Conservation (phyloP, 768 basidiomycete genomes). For the Austroboletus eburneus region DNA sequence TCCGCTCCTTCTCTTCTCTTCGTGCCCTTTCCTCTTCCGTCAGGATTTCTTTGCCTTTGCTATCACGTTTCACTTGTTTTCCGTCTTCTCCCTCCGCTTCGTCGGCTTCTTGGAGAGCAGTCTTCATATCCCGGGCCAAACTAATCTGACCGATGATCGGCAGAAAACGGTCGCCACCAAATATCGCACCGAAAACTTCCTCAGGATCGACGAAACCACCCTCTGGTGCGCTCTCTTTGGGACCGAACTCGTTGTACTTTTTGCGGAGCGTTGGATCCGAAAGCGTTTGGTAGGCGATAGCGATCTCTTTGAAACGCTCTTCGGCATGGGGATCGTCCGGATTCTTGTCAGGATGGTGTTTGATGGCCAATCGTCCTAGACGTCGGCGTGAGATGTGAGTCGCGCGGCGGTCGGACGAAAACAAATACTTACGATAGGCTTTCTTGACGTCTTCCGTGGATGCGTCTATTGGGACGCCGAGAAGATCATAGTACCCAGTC, state of each 20-base stretch:
- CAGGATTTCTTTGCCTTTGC: constrained; percentile 50
- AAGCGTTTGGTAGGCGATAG: constrained; percentile 84
- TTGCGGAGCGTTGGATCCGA: constrained; percentile 70
- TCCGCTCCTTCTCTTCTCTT: constrained; percentile 68
- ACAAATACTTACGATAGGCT: constrained; percentile 61
- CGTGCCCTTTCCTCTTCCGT: constrained; percentile 69
- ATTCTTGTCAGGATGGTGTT: constrained; percentile 91
- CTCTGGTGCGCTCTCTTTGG: constrained; percentile 76
- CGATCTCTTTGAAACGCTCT: constrained; percentile 87
- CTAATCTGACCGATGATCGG: constrained; percentile 89
- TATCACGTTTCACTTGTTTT: constrained; percentile 43
- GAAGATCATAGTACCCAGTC: constrained; percentile 85
- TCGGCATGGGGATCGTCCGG: constrained; percentile 81
- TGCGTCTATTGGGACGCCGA: constrained; percentile 72
- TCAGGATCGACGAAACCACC: constrained; percentile 88
- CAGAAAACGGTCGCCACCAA: constrained; percentile 82
- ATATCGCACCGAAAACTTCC: constrained; percentile 77
- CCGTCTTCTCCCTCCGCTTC: constrained; percentile 53
- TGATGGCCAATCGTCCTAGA: constrained; percentile 78
- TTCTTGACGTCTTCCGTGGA: constrained; percentile 86
- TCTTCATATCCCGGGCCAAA: constrained; percentile 88
- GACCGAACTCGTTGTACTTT: constrained; percentile 91
- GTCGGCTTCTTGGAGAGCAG: constrained; percentile 83
- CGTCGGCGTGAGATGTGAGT: background rate
- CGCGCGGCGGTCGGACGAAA: background rate